Base-by-base conservation (phyloP, 306 rosid species). In the Castanopsis chinensis region DNA sequence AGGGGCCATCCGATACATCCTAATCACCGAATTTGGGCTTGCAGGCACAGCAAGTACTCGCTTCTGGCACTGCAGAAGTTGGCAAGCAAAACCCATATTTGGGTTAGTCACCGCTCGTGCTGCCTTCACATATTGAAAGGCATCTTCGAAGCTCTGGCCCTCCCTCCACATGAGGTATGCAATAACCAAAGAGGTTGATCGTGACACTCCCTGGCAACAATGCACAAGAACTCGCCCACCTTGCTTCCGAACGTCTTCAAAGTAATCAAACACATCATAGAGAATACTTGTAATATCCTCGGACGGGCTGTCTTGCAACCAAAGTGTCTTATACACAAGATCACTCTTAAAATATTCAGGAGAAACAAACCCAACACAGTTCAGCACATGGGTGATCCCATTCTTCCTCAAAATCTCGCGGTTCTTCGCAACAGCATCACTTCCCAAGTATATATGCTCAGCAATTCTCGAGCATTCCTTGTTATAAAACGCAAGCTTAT, bases 81-180 rank as follows among this genome's bases (percentile, higher is more conserved):
- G 99, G 80, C 94, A 91, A 68, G 98, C 93, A 80, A 95, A 95
- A 13, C 99, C 99, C 93, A 95, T 82, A 70, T 95, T 95, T 0
- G 98, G 99, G 57, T 95, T 92, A 0, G 96, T 93, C 69, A 95
- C 94, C 21, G 97, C 99, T 81, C 99, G 83, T 3, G 98, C 98
- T 13, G 93, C 93, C 85, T 92, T 95, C 64, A 95, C 99, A 71
- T 80, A 87, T 80, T 95, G 97, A 78, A 95, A 92, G 3, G 99
- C 99, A 52, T 91, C 97, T 37, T 95, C 97, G 51, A 91, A 95
- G 86, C 92, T 92, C 79, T 87, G 97, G 21, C 92, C 90, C 25
- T 95, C 83, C 87, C 94, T 92, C 99, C 99, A 95, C 98, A 95
- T 95, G 75, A 95, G 92, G 73, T 95, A 95, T 0, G 99, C 99